These are phyloP conservation scores for Phytophthora pluvialis DNA, from an alignment of 352 stramenopile genomes.

Conservation along the genomic window DNA sequence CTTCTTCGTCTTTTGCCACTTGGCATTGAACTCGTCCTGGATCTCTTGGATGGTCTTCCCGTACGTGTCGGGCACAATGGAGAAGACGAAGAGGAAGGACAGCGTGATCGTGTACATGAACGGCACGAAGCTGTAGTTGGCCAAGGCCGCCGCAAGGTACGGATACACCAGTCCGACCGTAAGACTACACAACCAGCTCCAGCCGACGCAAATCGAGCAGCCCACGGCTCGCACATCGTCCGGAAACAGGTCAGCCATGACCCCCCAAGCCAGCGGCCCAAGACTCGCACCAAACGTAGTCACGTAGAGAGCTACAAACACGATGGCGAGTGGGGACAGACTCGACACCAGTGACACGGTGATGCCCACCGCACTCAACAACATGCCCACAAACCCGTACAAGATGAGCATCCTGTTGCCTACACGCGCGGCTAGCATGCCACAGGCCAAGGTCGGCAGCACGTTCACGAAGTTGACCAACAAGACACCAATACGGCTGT, in stretches of 20 bases:
- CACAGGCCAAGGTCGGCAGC: constrained; percentile 45
- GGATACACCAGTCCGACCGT: constrained; percentile 56
- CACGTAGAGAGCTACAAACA: constrained; percentile 53
- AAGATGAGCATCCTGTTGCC: constrained; percentile 54
- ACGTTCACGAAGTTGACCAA: constrained; percentile 62
- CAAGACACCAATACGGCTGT: constrained; percentile 55
- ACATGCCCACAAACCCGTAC: constrained; percentile 48
- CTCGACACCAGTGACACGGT: constrained; percentile 40
- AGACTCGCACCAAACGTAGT: constrained; percentile 50
- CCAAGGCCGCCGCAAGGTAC: constrained; percentile 50
- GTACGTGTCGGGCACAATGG: constrained; percentile 60
- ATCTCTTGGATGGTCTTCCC: constrained; percentile 70
- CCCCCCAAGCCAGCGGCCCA: constrained; percentile 53
- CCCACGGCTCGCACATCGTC: constrained; percentile 49
- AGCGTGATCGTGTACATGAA: constrained; percentile 57
- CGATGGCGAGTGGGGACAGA: constrained; percentile 41
- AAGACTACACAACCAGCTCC: constrained; percentile 58
- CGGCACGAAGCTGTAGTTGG: constrained; percentile 50
- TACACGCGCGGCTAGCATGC: constrained; percentile 37
- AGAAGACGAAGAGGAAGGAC: constrained; percentile 47
- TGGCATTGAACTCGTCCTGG: constrained; percentile 44
- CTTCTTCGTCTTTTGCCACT: constrained; percentile 17
- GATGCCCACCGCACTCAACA: constrained; percentile 46
- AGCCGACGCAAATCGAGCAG: constrained; percentile 44
- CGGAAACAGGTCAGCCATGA: constrained; percentile 59